phyloP scores from a whole-genome alignment of 2,329 filamentous ascomycete genomes.

The Fusarium tricinctum region DNA sequence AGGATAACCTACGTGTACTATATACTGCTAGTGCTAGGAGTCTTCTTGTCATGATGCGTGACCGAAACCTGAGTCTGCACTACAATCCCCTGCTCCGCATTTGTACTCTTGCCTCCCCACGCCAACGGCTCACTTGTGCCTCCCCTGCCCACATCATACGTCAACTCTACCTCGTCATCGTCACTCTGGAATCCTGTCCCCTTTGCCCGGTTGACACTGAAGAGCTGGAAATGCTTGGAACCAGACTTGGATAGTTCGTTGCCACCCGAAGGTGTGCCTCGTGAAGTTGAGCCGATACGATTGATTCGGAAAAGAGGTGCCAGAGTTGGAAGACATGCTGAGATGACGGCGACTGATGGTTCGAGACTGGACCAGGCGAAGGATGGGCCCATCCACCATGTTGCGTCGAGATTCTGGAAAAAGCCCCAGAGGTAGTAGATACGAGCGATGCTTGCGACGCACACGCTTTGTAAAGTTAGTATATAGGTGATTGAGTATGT shows the following conservation, averaged over 20 bases:
- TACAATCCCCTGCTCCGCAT: slow-evolving; percentile 8
- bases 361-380: slow-evolving; percentile 31
- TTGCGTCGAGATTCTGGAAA: slow-evolving; percentile 20
- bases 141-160: slow-evolving; percentile 8
- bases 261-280: slow-evolving; percentile 11
- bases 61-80: slow-evolving; percentile 12
- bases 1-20: no score
- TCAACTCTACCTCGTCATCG: slow-evolving; percentile 20
- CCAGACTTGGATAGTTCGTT: slow-evolving; percentile 22
- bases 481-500: accelerated
- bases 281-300: slow-evolving; percentile 3
- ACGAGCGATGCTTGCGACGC: slow-evolving; percentile 14
- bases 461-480: neutral
- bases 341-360: slow-evolving; percentile 12
- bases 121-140: neutral
- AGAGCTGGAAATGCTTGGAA: slow-evolving; percentile 16
- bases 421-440: slow-evolving; percentile 29
- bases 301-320: slow-evolving; percentile 19
- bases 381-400: slow-evolving; percentile 25
- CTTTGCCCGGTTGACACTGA: slow-evolving; percentile 4
- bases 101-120: neutral
- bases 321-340: slow-evolving; percentile 4
- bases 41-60: slow-evolving; percentile 3
- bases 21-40: neutral
- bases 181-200: slow-evolving; percentile 12